Base-by-base conservation (phyloP, 2,329 filamentous ascomycete genomes). In the Colletotrichum theobromicola region DNA sequence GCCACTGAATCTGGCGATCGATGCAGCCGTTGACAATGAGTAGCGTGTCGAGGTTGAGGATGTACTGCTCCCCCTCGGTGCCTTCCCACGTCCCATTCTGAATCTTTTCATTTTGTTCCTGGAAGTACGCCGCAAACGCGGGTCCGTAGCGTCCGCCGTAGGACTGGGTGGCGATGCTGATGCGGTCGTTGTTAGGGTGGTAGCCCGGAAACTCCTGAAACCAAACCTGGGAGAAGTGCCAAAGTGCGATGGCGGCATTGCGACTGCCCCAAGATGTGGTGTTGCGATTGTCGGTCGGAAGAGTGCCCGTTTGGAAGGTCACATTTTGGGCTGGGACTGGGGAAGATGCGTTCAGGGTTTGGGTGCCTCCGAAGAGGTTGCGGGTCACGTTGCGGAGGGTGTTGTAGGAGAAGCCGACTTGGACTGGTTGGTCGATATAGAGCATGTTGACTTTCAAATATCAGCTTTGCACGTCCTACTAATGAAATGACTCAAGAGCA, bases 131-230 rank as follows among this genome's bases (percentile, higher is more conserved):
- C 16, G 87, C 86, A 75, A 91, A 91, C 15, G 87, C 88, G 1
- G 91, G 91, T 2, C 89, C 89, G 76, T 91, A 91, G 70, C 89
- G 87, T 16, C 90, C 90, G n/a, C 90, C 90, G 73, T 92, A 92
- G 0, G 87, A 88, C 73, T 88, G 85, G 4, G 88, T 87, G 55
- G 87, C 90, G 70, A 92, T 85, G 16, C 87, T 87, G 75, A 91
- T 88, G 21, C 76, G 76, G 70, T 64, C 60, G 75, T 92, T 88
- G 66, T 88, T 87, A 4, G 89, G 88, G 79, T 89, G 87, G 78
- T 94, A 93, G 50, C 87, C 86, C 0, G 91, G 91, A 74, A 94
- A 94, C 50, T 90, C 88, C 8, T 89, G 86, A 70, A 92, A 90
- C 86, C 92, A 94, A 4, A 87, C 87, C 72, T 78, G 70, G 7